A percentile compares a stretch with the other conserved stretches of the same genome.
Evolutionary conservation across 192 early-diverging fungal species (phyloP).

Genomic region (Rhizophagus prolifer): DNA sequence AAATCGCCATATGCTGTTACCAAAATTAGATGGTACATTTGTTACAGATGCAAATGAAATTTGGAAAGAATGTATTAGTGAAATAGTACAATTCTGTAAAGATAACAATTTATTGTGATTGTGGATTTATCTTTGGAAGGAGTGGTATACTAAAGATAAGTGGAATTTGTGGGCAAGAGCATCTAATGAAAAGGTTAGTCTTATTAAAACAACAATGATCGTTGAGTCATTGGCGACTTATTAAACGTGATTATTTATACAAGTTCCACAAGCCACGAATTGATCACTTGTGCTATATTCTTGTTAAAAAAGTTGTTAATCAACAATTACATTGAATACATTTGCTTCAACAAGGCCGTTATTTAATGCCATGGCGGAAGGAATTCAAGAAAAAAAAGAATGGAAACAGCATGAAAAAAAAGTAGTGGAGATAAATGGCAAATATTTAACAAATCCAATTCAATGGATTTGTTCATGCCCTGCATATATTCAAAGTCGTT

Average conservation of each 20-base stretch:
- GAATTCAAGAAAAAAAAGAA: neutral
- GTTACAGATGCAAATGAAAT: neutral
- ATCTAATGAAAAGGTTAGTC: neutral
- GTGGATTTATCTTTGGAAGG: neutral
- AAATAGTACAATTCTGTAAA: neutral
- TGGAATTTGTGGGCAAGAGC: neutral
- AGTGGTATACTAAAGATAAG: neutral
- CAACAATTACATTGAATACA: neutral
- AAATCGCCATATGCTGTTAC: neutral
- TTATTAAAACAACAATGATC: neutral
- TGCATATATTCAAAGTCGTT: no score
- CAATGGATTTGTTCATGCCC: no score
- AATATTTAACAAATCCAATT: neutral
- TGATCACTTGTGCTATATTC: neutral
- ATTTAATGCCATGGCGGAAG: neutral
- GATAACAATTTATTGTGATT: neutral
- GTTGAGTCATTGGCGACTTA: neutral
- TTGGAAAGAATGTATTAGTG: neutral
- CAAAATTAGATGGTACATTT: no score
- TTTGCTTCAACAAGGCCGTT: neutral
- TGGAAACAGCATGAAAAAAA: neutral
- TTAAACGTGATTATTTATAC: constrained; percentile 16
- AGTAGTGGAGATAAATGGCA: neutral
- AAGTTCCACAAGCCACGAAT: neutral
- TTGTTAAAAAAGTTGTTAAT: neutral